Percentiles rank a stretch among this genome's conserved stretches.
Evolutionary conservation across 495 filamentous ascomycete genomes (phyloP).

Genomic region (Usnea hakonensis): DNA sequence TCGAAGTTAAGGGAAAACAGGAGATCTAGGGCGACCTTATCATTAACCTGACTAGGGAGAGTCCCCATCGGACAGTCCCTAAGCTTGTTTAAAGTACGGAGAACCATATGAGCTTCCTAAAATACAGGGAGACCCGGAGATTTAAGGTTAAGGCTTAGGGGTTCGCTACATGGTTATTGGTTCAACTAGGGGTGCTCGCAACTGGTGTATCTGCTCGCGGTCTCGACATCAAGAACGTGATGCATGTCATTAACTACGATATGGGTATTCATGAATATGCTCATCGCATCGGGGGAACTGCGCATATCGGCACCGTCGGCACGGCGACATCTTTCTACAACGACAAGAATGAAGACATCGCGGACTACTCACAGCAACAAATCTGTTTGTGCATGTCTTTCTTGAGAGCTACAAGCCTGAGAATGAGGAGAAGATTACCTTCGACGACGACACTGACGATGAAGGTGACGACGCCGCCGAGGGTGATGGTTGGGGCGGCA

Average conservation of each 20-base stretch:
- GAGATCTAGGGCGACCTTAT: no score
- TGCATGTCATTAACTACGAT: conserved; percentile 91
- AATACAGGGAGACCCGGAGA: no score
- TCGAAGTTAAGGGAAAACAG: no score
- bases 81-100: no score
- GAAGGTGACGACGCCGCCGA: conserved; percentile 25
- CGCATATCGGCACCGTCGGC: conserved; percentile 82
- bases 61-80: no score
- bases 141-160: no score
- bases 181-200: no score
- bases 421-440: conserved; percentile 42
- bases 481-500: conserved; percentile 21
- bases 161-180: no score
- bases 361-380: conserved; percentile 65
- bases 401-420: conserved; percentile 55
- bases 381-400: conserved; percentile 75
- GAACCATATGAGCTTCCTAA: no score
- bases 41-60: no score
- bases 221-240: conserved; percentile 75
- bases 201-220: conserved; percentile 83
- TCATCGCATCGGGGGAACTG: conserved; percentile 93
- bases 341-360: conserved; percentile 60
- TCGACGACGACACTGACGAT: conserved; percentile 59
- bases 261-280: conserved; percentile 89
- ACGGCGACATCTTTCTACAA: conserved; percentile 86